Percentiles rank a stretch among this genome's conserved stretches.
Evolutionary conservation across 306 rosid genomes (phyloP).

Genomic region (Dryas alaskensis): DNA sequence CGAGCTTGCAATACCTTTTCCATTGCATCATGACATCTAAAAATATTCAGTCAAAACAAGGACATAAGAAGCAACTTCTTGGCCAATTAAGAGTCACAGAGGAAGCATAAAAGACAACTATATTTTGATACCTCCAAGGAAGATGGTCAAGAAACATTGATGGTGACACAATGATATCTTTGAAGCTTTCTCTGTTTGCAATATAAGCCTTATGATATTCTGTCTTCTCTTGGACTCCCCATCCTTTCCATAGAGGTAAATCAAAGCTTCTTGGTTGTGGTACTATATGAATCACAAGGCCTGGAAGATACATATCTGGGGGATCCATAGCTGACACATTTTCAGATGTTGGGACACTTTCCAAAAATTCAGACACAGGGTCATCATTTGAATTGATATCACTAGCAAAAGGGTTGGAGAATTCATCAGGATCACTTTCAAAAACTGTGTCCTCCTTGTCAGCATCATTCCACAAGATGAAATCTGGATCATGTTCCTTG

Average conservation of each 20-base stretch:
- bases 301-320: slow-evolving; percentile 82
- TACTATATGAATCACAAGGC: slow-evolving; percentile 69
- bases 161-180: slow-evolving; percentile 74
- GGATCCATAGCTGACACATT: slow-evolving; percentile 45
- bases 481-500: slow-evolving; percentile 27
- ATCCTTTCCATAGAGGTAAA: slow-evolving; percentile 31
- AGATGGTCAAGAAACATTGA: slow-evolving; percentile 99
- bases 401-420: slow-evolving; percentile 41
- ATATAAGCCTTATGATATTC: slow-evolving; percentile 58
- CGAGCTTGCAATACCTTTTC: slow-evolving; percentile 20
- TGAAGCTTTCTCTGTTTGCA: slow-evolving; percentile 71
- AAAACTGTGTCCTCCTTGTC: slow-evolving; percentile 30
- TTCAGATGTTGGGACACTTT: slow-evolving; percentile 51
- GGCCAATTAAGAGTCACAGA: background rate
- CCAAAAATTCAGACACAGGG: slow-evolving; percentile 60
- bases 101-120: background rate
- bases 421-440: slow-evolving; percentile 35
- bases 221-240: slow-evolving; percentile 34
- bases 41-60: background rate
- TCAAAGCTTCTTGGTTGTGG: slow-evolving; percentile 38
- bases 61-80: slow-evolving; percentile 18
- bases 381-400: slow-evolving; percentile 31
- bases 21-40: slow-evolving; percentile 34
- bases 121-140: slow-evolving; percentile 79
- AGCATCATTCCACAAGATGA: slow-evolving; percentile 40